A percentile compares a stretch with the other conserved stretches of the same genome.
phyloP scores from a whole-genome alignment of 495 filamentous ascomycete genomes.

The Chaetomium tenue region DNA sequence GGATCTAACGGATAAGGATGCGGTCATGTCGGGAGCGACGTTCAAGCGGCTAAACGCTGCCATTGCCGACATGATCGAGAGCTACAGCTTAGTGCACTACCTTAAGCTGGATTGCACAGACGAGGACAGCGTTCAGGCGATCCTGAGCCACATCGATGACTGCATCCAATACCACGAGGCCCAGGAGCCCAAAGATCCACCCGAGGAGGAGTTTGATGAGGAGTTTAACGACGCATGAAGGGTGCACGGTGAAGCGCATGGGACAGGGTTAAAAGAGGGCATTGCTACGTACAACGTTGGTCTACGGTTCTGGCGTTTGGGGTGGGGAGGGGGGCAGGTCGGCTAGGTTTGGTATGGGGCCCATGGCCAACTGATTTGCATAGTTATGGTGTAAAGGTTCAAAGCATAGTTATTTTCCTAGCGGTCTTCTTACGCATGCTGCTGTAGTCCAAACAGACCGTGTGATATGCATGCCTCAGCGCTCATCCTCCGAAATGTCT shows the following conservation, averaged over 20 bases:
- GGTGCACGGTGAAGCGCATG: not conserved
- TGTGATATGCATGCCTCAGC: not conserved
- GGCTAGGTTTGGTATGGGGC: not conserved
- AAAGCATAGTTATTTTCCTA: not conserved
- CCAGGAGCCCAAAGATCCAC: constrained; percentile 86
- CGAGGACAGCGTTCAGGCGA: constrained; percentile 85
- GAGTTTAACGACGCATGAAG: constrained; percentile 52
- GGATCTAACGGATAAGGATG: constrained; percentile 59
- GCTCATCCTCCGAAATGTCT: not conserved
- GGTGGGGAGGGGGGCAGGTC: too few species aligned
- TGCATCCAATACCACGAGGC: constrained; percentile 94
- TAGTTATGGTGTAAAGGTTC: constrained; percentile 53
- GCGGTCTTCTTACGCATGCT: not conserved
- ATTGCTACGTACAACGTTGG: not conserved
- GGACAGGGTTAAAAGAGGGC: not conserved
- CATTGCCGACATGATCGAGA: constrained; percentile 86
- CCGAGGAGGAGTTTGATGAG: constrained; percentile 66
- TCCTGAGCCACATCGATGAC: constrained; percentile 97
- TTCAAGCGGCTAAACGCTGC: constrained; percentile 79
- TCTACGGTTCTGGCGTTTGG: not conserved
- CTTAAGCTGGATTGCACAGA: constrained; percentile 84
- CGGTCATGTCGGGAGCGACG: constrained; percentile 72
- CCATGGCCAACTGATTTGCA: constrained; percentile 32
- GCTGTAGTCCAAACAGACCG: not conserved
- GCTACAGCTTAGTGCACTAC: constrained; percentile 97